These are phyloP conservation scores for Torulaspora microellipsoides DNA, from an alignment of 805 yeast species.

Conservation along the genomic window DNA sequence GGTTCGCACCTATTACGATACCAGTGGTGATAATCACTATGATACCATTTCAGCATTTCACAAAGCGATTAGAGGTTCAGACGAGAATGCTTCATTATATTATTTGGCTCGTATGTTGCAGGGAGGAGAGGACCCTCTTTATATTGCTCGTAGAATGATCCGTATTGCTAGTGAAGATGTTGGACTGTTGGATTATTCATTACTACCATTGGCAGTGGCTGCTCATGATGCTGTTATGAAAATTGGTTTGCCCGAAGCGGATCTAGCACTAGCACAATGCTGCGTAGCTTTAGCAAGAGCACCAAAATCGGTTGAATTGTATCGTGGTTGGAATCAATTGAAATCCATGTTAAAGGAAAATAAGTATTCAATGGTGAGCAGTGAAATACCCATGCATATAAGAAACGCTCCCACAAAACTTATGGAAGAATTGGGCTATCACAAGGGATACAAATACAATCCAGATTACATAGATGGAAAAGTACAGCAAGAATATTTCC, in stretches of 20 bases:
- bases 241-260: conserved; percentile 94
- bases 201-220: conserved; percentile 82
- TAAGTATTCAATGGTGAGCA: conserved; percentile 43
- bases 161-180: conserved; percentile 94
- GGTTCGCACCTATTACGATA: conserved; percentile 52
- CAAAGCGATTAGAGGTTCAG: conserved; percentile 83
- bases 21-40: conserved; percentile 87
- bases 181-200: conserved; percentile 77
- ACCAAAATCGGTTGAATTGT: conserved; percentile 79
- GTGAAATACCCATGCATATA: conserved; percentile 65
- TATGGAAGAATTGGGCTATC: conserved; percentile 86
- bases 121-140: conserved; percentile 93
- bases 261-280: conserved; percentile 83
- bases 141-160: conserved; percentile 85
- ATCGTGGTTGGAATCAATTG: conserved; percentile 72
- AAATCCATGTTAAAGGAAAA: conserved; percentile 54
- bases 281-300: conserved; percentile 87
- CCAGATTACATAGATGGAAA: conserved; percentile 72
- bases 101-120: conserved; percentile 83
- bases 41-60: conserved; percentile 96
- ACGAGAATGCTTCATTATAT: conserved; percentile 85
- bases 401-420: conserved; percentile 92
- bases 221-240: conserved; percentile 83
- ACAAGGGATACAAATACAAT: conserved; percentile 80
- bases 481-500: conserved; percentile 73